Evolutionary conservation across 208 protist species (phyloP).

Genomic region (Trypanosoma grayi): DNA sequence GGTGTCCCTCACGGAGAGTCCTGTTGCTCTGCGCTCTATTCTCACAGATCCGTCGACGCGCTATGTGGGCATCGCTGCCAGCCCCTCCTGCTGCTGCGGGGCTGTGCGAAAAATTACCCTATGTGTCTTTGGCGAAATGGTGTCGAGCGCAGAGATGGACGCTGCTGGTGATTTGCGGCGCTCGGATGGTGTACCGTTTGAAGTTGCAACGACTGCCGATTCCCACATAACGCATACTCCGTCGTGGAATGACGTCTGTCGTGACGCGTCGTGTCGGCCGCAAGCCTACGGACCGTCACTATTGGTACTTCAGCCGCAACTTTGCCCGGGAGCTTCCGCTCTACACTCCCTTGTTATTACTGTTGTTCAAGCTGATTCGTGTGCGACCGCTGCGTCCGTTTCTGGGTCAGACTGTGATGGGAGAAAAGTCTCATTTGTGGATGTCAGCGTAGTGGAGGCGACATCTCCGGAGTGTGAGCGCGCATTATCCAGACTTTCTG

Average conservation of each 20-base stretch:
- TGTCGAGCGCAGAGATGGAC: background rate
- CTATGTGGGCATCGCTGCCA: conserved; percentile 2
- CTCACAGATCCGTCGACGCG: conserved; percentile 15
- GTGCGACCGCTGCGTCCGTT: background rate
- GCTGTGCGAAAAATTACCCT: conserved; percentile 2
- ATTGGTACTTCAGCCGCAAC: conserved; percentile 3
- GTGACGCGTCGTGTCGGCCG: background rate
- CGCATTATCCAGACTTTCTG: conserved; percentile 6
- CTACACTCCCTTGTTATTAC: conserved; percentile 9
- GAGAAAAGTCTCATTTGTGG: background rate
- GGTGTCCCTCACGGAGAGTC: background rate
- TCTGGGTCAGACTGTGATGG: background rate
- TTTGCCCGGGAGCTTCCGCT: background rate
- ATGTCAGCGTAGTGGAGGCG: conserved; percentile 11
- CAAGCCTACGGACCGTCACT: background rate
- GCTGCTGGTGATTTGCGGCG: background rate
- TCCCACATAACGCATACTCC: background rate
- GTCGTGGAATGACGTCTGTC: conserved; percentile 8
- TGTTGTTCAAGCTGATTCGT: background rate
- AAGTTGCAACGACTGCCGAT: background rate
- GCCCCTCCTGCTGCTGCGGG: background rate
- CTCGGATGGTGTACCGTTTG: conserved; percentile 7
- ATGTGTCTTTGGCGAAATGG: conserved; percentile 8
- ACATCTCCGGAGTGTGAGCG: conserved; percentile 13
- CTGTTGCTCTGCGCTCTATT: conserved; percentile 14